Conservation (phyloP, 2,329 filamentous ascomycete species). For the Fusarium setosum region DNA sequence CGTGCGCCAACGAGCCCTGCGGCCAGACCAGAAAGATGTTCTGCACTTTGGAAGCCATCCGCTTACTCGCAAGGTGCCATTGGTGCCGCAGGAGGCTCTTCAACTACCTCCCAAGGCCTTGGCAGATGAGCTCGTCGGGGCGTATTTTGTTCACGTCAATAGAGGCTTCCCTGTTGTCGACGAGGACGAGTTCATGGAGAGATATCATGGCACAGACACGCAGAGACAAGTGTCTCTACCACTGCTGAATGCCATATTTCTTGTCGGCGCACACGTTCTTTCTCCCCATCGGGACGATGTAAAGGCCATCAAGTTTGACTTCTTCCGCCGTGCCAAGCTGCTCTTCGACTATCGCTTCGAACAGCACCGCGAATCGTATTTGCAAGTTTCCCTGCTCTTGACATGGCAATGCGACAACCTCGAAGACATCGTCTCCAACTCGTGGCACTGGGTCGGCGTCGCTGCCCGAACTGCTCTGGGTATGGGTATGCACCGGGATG, state of each 20-base stretch:
- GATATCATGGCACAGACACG: constrained; percentile 59
- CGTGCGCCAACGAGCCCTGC: constrained; percentile 58
- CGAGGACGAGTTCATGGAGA: constrained; percentile 61
- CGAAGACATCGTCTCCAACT: constrained; percentile 65
- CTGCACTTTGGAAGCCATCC: constrained; percentile 50
- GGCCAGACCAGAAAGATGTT: constrained; percentile 39
- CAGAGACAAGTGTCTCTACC: constrained; percentile 58
- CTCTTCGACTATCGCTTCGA: constrained; percentile 65
- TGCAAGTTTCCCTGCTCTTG: constrained; percentile 65
- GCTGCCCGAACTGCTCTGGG: constrained; percentile 63
- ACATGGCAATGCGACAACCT: constrained; percentile 67
- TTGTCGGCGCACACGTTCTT: constrained; percentile 63
- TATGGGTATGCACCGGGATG: constrained; percentile 62
- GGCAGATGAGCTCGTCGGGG: constrained; percentile 60
- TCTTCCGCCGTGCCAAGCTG: constrained; percentile 64
- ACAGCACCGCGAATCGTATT: constrained; percentile 62
- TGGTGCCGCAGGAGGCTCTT: constrained; percentile 58
- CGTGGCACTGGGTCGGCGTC: constrained; percentile 64
- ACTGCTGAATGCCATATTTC: constrained; percentile 61
- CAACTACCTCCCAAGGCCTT: constrained; percentile 59
- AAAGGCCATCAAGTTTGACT: constrained; percentile 53
- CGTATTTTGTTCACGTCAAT: constrained; percentile 63
- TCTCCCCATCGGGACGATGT: constrained; percentile 54
- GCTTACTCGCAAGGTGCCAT: constrained; percentile 51
- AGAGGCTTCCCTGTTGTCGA: constrained; percentile 64